phyloP scores from a whole-genome alignment of 345 rosid species.

The Toxicodendron radicans region DNA sequence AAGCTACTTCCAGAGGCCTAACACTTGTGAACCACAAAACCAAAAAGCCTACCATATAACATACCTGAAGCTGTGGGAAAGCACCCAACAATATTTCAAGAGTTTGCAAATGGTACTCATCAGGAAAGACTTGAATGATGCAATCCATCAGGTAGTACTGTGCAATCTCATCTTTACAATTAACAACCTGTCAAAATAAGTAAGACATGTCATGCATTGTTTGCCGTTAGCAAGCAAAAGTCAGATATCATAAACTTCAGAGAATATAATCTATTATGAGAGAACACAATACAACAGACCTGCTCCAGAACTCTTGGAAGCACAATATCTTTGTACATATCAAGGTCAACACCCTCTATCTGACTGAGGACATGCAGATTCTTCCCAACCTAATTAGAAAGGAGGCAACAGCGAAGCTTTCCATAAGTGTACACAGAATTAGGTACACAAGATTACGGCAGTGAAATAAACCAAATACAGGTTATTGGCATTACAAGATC shows the following conservation, averaged over 20 bases:
- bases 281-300: slow-evolving; percentile 41
- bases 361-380: slow-evolving; percentile 98
- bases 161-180: slow-evolving; percentile 96
- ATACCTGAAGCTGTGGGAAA: slow-evolving; percentile 97
- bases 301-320: slow-evolving; percentile 98
- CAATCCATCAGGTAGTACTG: slow-evolving; percentile 97
- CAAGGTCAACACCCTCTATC: slow-evolving; percentile 97
- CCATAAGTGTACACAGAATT: slow-evolving; percentile 35
- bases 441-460: slow-evolving; percentile 35
- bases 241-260: slow-evolving; percentile 14
- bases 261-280: background rate
- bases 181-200: slow-evolving; percentile 71
- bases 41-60: background rate
- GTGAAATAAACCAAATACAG: slow-evolving; percentile 46
- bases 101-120: slow-evolving; percentile 98
- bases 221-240: slow-evolving; percentile 16
- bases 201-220: slow-evolving; percentile 11
- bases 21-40: background rate
- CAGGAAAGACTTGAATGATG: slow-evolving; percentile 98
- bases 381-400: slow-evolving; percentile 84
- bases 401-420: slow-evolving; percentile 31
- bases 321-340: slow-evolving; percentile 86
- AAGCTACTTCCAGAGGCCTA: background rate
- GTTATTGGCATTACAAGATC: slow-evolving; percentile 89
- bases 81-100: slow-evolving; percentile 91